Evolutionary conservation across 2,329 filamentous ascomycete species (phyloP).

Genomic region (Ilyonectria destructans): DNA sequence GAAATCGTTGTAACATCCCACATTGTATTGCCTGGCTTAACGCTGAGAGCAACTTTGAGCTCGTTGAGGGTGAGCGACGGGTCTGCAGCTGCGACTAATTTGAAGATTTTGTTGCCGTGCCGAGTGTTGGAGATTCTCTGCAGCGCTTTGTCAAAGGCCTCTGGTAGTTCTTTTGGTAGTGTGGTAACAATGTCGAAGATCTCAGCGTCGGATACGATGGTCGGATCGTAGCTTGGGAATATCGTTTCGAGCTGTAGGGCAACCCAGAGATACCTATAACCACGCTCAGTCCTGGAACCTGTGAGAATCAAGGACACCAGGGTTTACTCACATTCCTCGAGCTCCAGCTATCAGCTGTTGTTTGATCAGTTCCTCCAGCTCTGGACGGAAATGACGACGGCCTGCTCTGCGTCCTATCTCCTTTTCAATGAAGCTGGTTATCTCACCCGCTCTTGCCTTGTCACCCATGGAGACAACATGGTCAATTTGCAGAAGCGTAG

Average conservation of each 20-base stretch:
- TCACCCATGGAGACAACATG: not conserved
- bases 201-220: not conserved
- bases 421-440: not conserved
- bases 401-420: not conserved
- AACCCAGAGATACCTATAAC: not conserved
- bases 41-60: not conserved
- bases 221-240: not conserved
- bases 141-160: slow-evolving; percentile 3
- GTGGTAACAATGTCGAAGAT: not conserved
- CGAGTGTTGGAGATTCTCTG: not conserved
- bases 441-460: not conserved
- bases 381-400: not conserved
- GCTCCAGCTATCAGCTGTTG: not conserved
- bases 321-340: not conserved
- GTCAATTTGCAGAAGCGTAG: not conserved
- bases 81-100: not conserved
- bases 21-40: not conserved
- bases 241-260: slow-evolving; percentile 2
- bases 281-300: not conserved
- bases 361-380: not conserved
- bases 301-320: not conserved
- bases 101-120: slow-evolving; percentile 1
- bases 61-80: slow-evolving; percentile 1
- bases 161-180: not conserved
- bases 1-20: not conserved